Evolutionary conservation across 2,329 filamentous ascomycete species (phyloP), one percentile per base, ranked within the genome.

Genomic region (Sclerotinia nivalis): DNA sequence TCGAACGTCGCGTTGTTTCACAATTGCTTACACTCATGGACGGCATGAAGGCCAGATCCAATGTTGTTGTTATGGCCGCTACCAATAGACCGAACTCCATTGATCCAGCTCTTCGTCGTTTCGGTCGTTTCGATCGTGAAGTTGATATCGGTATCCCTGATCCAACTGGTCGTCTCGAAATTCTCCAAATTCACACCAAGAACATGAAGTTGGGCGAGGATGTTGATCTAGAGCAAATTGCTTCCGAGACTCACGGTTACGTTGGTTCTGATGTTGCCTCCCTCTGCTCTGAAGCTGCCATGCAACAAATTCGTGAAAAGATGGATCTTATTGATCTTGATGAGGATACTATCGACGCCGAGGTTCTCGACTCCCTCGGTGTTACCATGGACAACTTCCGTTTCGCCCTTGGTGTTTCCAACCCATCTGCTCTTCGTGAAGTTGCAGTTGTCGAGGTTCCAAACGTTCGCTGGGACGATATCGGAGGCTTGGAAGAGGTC

Each of bases 311-410:
- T 82, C 95, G 96, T 84, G 96, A 99, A 84, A 99, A 99, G 91
- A 99, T 99, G 96, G 96, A 99, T 80, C 88, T 99, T 74, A 99
- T 99, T 76, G 96, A 99, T 82, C 88, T 99, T 47, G 96, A 99
- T 74, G 96, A 99, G 84, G 96, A 99, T 79, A 99, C 96, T 72
- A 99, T 99, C 73, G 96, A 99, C 78, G 96, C 96, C 43, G 96
- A 99, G 84, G 96, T 99, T 66, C 88, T 99, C 68, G 96, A 99
- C 83, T 98, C 96, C 59, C 89, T 99, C 60, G 96, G 96, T 81
- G 96, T 99, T 62, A 99, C 96, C 72, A 98, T 98, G 93, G 96
- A 99, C 83, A 99, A 99, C 88, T 99, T 99, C 93, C 92, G 94
- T 77, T 99, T 97, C 78, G 95, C 96, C 72, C 91, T 99, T 65